Evolutionary conservation across 106 monocot genomes (phyloP).

Genomic region (Alisma plantagoaquatica): DNA sequence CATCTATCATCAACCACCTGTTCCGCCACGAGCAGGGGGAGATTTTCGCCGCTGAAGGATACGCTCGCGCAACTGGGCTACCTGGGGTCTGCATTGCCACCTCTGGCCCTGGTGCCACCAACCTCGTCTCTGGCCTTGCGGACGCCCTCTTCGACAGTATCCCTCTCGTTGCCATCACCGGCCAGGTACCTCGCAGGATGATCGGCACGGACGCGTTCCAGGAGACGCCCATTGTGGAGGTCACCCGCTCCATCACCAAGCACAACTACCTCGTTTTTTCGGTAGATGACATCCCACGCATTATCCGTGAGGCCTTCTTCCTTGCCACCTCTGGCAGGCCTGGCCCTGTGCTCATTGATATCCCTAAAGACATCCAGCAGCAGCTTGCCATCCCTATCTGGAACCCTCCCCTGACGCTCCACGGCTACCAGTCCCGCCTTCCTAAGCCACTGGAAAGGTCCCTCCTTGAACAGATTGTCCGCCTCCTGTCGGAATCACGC

Average conservation of each 20-base stretch:
- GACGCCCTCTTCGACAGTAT: slow-evolving; percentile 85
- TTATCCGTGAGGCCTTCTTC: slow-evolving; percentile 75
- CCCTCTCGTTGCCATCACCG: slow-evolving; percentile 85
- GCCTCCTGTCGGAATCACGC: slow-evolving; percentile 44
- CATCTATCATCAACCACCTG: slow-evolving; percentile 57
- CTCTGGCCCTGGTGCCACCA: slow-evolving; percentile 90
- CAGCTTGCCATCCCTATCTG: slow-evolving; percentile 62
- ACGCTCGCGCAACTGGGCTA: slow-evolving; percentile 72
- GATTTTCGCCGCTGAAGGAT: slow-evolving; percentile 73
- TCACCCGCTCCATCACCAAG: slow-evolving; percentile 83
- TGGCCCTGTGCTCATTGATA: slow-evolving; percentile 81
- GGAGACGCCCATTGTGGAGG: slow-evolving; percentile 92
- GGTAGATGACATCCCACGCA: slow-evolving; percentile 67
- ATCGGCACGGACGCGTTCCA: slow-evolving; percentile 95
- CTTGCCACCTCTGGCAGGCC: slow-evolving; percentile 73
- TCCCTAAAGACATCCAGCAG: slow-evolving; percentile 91
- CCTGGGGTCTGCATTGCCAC: slow-evolving; percentile 90
- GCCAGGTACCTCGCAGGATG: slow-evolving; percentile 92
- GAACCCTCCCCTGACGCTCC: slow-evolving; percentile 33
- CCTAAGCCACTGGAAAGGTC: slow-evolving; percentile 36
- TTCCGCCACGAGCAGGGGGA: slow-evolving; percentile 94
- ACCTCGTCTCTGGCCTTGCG: slow-evolving; percentile 77
- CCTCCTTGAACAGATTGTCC: slow-evolving; percentile 42
- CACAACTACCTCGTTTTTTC: slow-evolving; percentile 81
- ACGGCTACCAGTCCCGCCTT: slow-evolving; percentile 51